Evolutionary conservation across 2,329 filamentous ascomycete species (phyloP).

Genomic region (Epichloe sp.): DNA sequence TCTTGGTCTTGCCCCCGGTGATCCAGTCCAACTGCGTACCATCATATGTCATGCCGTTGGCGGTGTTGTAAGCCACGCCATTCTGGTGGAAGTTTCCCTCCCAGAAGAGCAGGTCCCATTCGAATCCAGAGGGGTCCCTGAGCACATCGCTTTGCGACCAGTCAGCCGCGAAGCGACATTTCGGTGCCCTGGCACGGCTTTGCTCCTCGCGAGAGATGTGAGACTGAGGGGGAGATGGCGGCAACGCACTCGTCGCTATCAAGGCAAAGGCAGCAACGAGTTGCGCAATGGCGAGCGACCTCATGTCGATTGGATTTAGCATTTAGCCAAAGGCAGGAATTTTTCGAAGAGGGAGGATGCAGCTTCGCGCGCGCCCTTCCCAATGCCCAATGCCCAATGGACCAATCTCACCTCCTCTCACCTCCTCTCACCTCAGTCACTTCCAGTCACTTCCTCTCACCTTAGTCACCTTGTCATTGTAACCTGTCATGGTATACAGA

Average conservation of each 20-base stretch:
- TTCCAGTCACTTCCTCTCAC: no score
- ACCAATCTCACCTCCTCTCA: no score
- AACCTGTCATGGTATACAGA: no score
- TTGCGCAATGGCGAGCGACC: not conserved
- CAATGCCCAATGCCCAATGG: no score
- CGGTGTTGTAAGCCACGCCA: constrained; percentile 25
- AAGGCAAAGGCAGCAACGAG: not conserved
- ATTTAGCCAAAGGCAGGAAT: not conserved
- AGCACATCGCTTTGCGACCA: constrained; percentile 19
- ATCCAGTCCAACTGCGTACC: constrained; percentile 24
- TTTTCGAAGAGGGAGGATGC: no score
- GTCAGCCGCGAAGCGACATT: constrained; percentile 18
- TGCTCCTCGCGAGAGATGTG: not conserved
- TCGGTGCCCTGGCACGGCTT: constrained; percentile 6
- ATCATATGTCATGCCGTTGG: constrained; percentile 29
- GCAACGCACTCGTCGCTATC: not conserved
- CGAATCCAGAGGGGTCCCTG: constrained; percentile 17
- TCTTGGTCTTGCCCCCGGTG: constrained; percentile 20
- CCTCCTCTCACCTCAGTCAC: no score
- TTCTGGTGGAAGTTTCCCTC: constrained; percentile 31
- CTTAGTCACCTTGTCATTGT: no score
- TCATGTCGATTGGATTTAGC: not conserved
- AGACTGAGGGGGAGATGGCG: not conserved
- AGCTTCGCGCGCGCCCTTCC: no score
- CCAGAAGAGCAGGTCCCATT: constrained; percentile 27